These are phyloP conservation scores for Fraxinus velutina DNA, from an alignment of 305 asterid species.

Conservation along the genomic window DNA sequence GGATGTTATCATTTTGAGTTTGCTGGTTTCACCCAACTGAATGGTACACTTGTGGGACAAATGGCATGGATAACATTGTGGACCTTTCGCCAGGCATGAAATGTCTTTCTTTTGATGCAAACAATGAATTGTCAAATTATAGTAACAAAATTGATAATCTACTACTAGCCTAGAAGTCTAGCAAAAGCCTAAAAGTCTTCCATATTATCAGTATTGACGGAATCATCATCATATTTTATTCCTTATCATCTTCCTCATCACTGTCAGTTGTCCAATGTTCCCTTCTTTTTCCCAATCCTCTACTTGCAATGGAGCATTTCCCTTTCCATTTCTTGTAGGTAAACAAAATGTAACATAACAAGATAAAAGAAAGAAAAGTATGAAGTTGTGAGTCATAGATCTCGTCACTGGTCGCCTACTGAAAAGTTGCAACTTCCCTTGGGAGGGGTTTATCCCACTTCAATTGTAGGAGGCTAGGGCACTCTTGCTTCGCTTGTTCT, in stretches of 20 bases:
- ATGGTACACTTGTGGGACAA: background rate
- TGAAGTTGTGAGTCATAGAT: background rate
- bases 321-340: background rate
- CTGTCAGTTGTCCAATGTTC: background rate
- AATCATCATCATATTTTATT: background rate
- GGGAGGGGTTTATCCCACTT: background rate
- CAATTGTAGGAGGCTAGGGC: background rate
- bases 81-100: background rate
- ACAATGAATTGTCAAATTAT: background rate
- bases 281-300: background rate
- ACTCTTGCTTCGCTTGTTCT: background rate
- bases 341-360: too few species aligned
- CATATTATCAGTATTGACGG: background rate
- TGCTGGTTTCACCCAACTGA: background rate
- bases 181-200: background rate
- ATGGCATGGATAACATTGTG: background rate
- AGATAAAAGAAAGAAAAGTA: too few species aligned
- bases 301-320: background rate
- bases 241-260: background rate
- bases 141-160: background rate
- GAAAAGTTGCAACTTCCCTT: background rate
- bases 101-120: background rate
- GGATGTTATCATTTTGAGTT: background rate
- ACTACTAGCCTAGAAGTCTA: background rate
- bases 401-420: background rate